phyloP scores from a whole-genome alignment of 148 eudicot genomes.

The Talinum fruticosum region DNA sequence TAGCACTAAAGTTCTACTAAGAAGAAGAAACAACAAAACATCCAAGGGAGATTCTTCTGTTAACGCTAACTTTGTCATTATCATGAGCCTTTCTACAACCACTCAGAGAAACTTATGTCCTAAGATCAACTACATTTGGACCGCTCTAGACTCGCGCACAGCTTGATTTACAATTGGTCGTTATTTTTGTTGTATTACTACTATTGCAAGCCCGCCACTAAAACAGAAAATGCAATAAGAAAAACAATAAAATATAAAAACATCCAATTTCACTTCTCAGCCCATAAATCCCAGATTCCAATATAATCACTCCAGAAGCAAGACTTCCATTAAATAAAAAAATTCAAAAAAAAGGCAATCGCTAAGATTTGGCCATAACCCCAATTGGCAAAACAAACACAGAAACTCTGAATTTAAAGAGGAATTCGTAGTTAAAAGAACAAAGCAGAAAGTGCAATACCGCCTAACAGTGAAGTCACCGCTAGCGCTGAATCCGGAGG shows the following conservation, averaged over 20 bases:
- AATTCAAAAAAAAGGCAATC: background rate
- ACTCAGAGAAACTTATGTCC: background rate
- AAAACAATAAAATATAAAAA: background rate
- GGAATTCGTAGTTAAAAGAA: background rate
- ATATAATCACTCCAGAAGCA: background rate
- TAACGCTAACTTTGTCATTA: background rate
- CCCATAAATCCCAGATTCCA: background rate
- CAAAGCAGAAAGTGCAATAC: constrained; percentile 26
- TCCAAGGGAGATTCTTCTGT: background rate
- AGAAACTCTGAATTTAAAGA: background rate
- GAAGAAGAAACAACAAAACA: background rate
- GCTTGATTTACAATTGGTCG: background rate
- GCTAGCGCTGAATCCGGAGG: constrained; percentile 82
- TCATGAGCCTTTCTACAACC: background rate
- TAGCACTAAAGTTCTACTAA: background rate
- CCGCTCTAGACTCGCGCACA: background rate
- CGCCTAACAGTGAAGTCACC: constrained; percentile 78
- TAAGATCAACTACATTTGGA: background rate
- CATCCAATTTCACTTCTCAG: background rate
- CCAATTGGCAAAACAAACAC: background rate
- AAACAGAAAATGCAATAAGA: background rate
- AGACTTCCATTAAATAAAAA: background rate
- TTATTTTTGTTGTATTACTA: background rate
- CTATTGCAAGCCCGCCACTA: background rate
- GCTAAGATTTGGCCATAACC: background rate